Evolutionary conservation across 73 alveolate genomes (phyloP), one percentile per base, ranked within the genome.

Genomic region (Paramecium pentaurelia): DNA sequence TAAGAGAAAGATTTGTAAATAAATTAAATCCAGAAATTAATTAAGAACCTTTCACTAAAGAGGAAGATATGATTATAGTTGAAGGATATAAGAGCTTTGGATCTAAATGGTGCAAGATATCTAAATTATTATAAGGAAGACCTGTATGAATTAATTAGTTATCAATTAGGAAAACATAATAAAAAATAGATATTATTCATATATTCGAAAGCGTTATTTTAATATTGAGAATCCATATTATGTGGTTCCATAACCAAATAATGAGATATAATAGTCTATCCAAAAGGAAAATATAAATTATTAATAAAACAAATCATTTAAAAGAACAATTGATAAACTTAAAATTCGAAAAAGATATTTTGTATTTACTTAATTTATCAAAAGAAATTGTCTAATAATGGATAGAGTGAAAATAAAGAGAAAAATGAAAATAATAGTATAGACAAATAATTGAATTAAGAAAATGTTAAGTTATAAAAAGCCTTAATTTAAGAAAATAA

Each of bases 1-100:
- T 99, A 88, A 75, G 99, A 86, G 99, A 98, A 93, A 96, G 99
- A 71, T 98, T 98, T 98, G 98, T 96, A 77, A 98, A 98, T 87
- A 99, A 98, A 88, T 87, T 98, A 22, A 99, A 97, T 86, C 99
- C 99, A 44, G 93, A 94, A 7, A 97, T 98, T 22, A 95, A 93
- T 54, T 95, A 97, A 77, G 95, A 92, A 20, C 97, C 97, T 47
- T 97, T 99, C 93, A 94, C 98, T 36, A 96, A 93, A 71, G 99
- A 97, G 85, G 99, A 98, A 95, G 94, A 89, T 89, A 32, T 42
- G 68, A 71, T 60, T 10, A 89, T 89, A 42, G 71, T 73, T 10
- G 85, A 89, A n/a, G 71, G 51, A 9, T 89, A 45, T 51, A 28
- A 45, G 45, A 49, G 25, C 22, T 49, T 38, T 25, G 94, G 94